Evolutionary conservation across 1,284 basidiomycete genomes (phyloP).

Genomic region (Bondarzewia mesenterica): DNA sequence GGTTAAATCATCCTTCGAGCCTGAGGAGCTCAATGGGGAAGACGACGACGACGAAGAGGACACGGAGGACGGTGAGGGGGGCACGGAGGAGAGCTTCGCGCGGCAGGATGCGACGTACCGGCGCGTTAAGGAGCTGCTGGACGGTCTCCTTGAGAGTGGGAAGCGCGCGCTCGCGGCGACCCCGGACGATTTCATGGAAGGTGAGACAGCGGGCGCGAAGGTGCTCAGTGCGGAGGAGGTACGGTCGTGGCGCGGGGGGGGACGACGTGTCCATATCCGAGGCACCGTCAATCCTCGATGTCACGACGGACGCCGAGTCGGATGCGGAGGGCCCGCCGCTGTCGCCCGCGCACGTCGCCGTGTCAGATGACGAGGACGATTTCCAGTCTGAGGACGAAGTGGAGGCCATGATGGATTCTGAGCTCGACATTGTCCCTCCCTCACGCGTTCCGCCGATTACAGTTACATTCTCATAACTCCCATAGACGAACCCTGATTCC

Average conservation of each 20-base stretch:
- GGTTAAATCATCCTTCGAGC: constrained; percentile 38
- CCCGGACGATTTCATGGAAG: constrained; percentile 41
- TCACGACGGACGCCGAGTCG: constrained; percentile 11
- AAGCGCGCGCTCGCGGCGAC: constrained; percentile 53
- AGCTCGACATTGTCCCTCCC: constrained; percentile 13
- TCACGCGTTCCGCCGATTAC: constrained; percentile 32
- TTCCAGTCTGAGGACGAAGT: constrained; percentile 28
- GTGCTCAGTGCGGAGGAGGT: constrained; percentile 69
- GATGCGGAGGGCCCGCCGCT: constrained; percentile 15
- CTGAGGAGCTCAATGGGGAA: constrained; percentile 31
- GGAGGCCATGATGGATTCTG: constrained; percentile 24
- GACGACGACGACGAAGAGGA: constrained; percentile 26
- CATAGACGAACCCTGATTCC: too few species aligned
- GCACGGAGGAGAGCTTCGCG: constrained; percentile 26
- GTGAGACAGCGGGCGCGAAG: constrained; percentile 41
- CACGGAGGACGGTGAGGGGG: constrained; percentile 32
- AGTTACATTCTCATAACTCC: constrained; percentile 30
- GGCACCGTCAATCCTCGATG: constrained; percentile 4
- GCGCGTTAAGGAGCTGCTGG: constrained; percentile 53
- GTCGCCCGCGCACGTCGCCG: constrained; percentile 23
- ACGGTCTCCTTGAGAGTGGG: constrained; percentile 53
- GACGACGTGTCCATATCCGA: background rate
- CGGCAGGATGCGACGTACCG: constrained; percentile 44
- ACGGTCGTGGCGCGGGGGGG: constrained; percentile 41
- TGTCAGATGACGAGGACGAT: constrained; percentile 19